Evolutionary conservation across 1,284 basidiomycete species (phyloP).

Genomic region (Ustilago bromivora): DNA sequence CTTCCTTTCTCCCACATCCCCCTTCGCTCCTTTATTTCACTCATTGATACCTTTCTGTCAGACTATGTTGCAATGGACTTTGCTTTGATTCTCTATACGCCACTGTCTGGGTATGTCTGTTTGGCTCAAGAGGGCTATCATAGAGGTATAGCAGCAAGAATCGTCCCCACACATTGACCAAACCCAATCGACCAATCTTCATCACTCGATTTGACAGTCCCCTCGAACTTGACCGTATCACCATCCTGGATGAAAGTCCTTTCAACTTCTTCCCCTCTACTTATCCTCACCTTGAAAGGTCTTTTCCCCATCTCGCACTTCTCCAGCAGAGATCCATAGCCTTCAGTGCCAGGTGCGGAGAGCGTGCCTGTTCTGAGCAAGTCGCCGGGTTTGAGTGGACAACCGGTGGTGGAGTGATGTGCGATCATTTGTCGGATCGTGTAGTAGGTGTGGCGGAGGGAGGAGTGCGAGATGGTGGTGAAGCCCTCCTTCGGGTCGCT

Average conservation of each 20-base stretch:
- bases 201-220: background rate
- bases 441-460: slow-evolving; percentile 42
- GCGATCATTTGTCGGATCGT: slow-evolving; percentile 47
- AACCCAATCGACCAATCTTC: slow-evolving; percentile 18
- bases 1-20: background rate
- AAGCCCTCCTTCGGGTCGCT: background rate
- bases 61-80: slow-evolving; percentile 1
- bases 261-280: background rate
- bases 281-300: slow-evolving; percentile 7
- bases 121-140: background rate
- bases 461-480: slow-evolving; percentile 19
- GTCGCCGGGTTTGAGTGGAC: slow-evolving; percentile 31
- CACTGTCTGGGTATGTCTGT: background rate
- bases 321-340: slow-evolving; percentile 31
- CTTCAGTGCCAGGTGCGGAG: slow-evolving; percentile 24
- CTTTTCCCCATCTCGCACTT: slow-evolving; percentile 14
- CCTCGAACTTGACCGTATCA: slow-evolving; percentile 18
- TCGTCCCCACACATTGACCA: slow-evolving; percentile 23
- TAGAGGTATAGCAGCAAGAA: slow-evolving; percentile 27
- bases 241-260: slow-evolving; percentile 36
- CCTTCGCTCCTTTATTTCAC: background rate
- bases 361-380: slow-evolving; percentile 46
- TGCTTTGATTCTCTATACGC: background rate
- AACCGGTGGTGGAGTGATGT: slow-evolving; percentile 48
- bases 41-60: too few relatives aligned